Evolutionary conservation across 768 basidiomycete species (phyloP), one percentile per base, ranked within the genome.

Genomic region (Podaxis rugospora): DNA sequence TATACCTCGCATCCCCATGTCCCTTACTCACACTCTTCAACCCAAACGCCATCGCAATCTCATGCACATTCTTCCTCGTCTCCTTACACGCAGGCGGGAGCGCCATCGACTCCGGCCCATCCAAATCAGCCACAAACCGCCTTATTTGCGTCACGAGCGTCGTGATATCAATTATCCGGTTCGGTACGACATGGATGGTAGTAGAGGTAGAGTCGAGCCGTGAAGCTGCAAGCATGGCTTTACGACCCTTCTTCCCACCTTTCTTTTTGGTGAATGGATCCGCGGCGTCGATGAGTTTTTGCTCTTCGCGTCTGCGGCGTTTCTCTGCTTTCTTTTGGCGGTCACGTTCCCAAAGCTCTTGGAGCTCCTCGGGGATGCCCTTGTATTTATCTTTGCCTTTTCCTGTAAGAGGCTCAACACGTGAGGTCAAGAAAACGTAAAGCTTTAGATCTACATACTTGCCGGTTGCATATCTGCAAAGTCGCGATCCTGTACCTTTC

Each of bases 21-120:
- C 93, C 93, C 61, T 87, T 85, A 68, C 92, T 94, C 63, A 80
- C 66, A 64, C 90, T 93, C 75, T 87, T 89, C 72, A 98, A 62
- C 18, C 82, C 82, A 70, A 96, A 97, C 61, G 83, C 86, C 7
- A 68, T 56, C n/a, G 93, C 93, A 67, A 97, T 73, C 68, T 92
- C 82, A 68, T 98, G 95, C 0, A 95, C 81, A 46, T 75, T 75
- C 75, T 84, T 88, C 65, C 95, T 78, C 64, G 82, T 82, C 60
- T 77, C 77, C 75, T 89, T 92, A 62, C 83, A 79, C 77, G 91
- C 87, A 7, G 95, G 90, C 1, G 94, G 94, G 0, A 96, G 77
- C 7, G 80, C 72, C 81, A 96, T 83, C 4, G 78, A 80, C 44
- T 55, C 42, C 5, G 77, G 76, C 0, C 81, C 81, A 5, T 81